phyloP scores from a whole-genome alignment of 148 eudicot species.

The Chenopodium album region DNA sequence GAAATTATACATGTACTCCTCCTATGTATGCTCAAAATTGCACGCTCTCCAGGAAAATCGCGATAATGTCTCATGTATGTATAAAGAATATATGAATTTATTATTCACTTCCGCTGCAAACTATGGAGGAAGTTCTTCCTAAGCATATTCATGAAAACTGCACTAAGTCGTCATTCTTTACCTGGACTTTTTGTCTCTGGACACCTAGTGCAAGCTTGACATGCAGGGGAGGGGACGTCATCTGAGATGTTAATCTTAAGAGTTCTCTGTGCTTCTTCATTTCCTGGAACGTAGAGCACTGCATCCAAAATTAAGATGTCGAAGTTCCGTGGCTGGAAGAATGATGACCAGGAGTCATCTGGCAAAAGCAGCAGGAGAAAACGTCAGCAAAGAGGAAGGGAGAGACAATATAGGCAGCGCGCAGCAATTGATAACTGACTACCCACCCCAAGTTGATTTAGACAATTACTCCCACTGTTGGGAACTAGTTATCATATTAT shows the following conservation, averaged over 20 bases:
- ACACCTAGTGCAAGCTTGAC: slow-evolving; percentile 48
- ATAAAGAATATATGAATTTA: slow-evolving; percentile 28
- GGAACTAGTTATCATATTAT: background rate
- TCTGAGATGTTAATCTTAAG: slow-evolving; percentile 60
- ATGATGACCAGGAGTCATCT: slow-evolving; percentile 60
- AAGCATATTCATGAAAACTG: background rate
- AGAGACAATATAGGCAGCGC: background rate
- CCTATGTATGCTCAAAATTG: background rate
- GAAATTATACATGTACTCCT: slow-evolving; percentile 4
- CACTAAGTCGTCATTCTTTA: slow-evolving; percentile 34
- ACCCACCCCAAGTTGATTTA: background rate
- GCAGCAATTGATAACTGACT: background rate
- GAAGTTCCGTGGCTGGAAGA: slow-evolving; percentile 61
- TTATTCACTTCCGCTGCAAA: slow-evolving; percentile 9
- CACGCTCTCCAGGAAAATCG: background rate
- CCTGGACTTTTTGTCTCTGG: slow-evolving; percentile 35
- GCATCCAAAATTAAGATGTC: slow-evolving; percentile 91
- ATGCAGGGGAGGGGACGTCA: slow-evolving; percentile 38
- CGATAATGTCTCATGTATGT: slow-evolving; percentile 2
- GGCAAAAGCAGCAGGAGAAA: slow-evolving; percentile 30
- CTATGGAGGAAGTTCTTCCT: slow-evolving; percentile 18
- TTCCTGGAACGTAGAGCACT: slow-evolving; percentile 69
- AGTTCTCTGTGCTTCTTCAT: slow-evolving; percentile 60
- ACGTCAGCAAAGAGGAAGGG: background rate
- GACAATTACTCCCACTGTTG: background rate